Conservation (phyloP, 2,329 filamentous ascomycete genomes). For the Botryotinia globosa region DNA sequence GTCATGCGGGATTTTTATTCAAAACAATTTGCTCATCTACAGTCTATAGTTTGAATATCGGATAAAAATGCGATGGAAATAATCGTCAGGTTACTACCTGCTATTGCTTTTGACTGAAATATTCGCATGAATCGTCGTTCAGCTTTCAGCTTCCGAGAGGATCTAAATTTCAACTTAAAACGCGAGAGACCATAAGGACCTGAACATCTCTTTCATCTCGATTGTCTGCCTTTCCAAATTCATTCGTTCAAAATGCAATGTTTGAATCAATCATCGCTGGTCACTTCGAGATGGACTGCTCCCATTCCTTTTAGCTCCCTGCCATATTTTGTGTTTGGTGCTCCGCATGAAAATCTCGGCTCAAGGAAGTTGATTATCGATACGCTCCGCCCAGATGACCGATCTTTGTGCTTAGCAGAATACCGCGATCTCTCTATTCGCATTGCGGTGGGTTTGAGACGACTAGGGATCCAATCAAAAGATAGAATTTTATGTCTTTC, state of each 20-base stretch:
- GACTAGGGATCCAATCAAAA: not conserved
- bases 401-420: not conserved
- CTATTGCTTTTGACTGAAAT: not conserved
- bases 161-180: not conserved
- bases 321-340: not conserved
- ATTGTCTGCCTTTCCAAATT: not conserved
- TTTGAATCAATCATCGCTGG: not conserved
- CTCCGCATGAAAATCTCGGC: not conserved
- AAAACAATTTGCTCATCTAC: not conserved
- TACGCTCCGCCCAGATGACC: not conserved
- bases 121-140: not conserved
- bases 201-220: not conserved
- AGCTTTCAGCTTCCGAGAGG: not conserved
- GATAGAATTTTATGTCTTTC: not conserved
- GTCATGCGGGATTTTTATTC: not conserved
- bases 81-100: not conserved
- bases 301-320: not conserved
- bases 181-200: not conserved
- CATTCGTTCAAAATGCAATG: not conserved
- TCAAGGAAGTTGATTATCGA: not conserved
- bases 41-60: not conserved
- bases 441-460: not conserved
- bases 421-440: not conserved
- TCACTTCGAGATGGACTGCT: not conserved
- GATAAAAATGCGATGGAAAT: not conserved